Conservation (phyloP, 805 yeast genomes). For the Teunomyces atbi region DNA sequence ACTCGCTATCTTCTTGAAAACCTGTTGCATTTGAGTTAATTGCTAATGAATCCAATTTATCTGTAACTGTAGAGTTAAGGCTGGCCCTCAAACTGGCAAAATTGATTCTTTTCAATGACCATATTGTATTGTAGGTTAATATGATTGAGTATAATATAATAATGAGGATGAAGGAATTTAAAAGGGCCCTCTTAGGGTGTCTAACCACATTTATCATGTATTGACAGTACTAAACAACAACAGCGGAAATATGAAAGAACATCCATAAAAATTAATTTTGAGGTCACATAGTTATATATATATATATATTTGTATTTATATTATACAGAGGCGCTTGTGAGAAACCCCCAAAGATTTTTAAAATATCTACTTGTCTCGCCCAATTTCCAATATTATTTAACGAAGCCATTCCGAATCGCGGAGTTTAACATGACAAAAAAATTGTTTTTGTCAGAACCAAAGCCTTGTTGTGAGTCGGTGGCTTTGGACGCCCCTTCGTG, state of each 20-base stretch:
- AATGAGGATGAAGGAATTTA: not conserved
- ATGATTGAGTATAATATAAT: not conserved
- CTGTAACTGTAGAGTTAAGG: not conserved
- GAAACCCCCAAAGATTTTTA: not conserved
- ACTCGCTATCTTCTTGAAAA: not conserved
- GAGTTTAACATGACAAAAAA: not conserved
- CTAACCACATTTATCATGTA: not conserved
- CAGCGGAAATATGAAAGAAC: not conserved
- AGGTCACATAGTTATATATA: not conserved
- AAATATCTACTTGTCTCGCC: not conserved
- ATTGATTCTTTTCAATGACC: not conserved
- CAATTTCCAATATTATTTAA: not conserved
- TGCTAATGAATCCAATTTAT: not conserved
- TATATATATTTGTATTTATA: not conserved
- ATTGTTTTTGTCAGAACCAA: not conserved
- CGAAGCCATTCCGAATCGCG: not conserved
- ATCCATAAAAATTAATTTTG: not conserved
- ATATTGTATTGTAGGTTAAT: not conserved
- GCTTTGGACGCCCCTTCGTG: not conserved
- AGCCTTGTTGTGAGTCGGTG: slow-evolving; percentile 1
- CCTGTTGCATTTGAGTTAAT: too few relatives aligned
- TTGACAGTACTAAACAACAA: not conserved
- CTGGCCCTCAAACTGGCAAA: not conserved
- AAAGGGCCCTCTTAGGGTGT: not conserved
- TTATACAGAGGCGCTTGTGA: not conserved